Evolutionary conservation across 2,329 filamentous ascomycete genomes (phyloP).

Genomic region (Trichoderma afroharzianum): DNA sequence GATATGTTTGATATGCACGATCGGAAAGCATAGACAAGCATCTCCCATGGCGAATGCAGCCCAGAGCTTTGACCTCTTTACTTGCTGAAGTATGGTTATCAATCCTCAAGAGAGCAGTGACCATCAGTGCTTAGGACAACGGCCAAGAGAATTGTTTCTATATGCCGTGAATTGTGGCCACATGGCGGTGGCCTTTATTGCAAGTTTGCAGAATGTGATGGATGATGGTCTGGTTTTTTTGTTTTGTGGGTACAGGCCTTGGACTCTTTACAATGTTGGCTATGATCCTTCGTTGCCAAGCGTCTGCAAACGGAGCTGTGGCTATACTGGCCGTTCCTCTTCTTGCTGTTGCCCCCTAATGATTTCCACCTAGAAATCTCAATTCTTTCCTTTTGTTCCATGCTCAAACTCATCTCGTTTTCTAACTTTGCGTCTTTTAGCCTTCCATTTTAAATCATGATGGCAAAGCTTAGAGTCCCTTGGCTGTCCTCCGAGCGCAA

Average conservation of each 20-base stretch:
- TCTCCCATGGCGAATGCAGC: neutral
- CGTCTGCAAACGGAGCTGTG: neutral
- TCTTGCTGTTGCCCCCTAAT: neutral
- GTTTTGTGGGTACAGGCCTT: neutral
- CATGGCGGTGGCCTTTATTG: neutral
- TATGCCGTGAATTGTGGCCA: neutral
- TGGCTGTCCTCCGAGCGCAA: conserved; percentile 30
- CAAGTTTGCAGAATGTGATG: neutral
- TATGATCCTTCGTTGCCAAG: neutral
- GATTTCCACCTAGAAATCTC: neutral
- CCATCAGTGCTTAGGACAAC: neutral
- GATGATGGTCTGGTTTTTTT: neutral
- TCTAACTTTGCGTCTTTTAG: neutral
- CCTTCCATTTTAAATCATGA: conserved; percentile 10
- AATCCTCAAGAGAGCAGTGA: neutral
- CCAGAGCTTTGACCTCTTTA: neutral
- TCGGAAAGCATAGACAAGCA: neutral
- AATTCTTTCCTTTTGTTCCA: neutral
- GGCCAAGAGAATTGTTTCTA: neutral
- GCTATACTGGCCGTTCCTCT: neutral
- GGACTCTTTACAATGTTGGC: neutral
- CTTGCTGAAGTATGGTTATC: neutral
- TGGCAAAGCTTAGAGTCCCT: conserved; percentile 36
- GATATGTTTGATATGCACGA: neutral
- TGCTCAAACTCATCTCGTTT: neutral